A percentile compares a stretch with the other conserved stretches of the same genome.
These are phyloP conservation scores for Fusarium veterinarium DNA, from an alignment of 2,329 filamentous ascomycete species.

Conservation along the genomic window DNA sequence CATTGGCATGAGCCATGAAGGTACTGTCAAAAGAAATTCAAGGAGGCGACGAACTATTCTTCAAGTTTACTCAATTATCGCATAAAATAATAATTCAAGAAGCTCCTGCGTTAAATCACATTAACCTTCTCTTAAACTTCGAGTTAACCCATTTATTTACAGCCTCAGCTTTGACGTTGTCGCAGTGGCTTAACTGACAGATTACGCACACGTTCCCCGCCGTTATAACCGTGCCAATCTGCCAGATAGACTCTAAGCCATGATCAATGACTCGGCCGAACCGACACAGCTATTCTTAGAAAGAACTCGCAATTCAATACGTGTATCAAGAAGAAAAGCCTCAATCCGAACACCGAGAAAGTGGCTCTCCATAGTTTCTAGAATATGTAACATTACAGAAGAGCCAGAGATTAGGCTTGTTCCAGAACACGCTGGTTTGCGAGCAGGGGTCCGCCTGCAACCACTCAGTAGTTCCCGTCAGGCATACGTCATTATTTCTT, in stretches of 20 bases:
- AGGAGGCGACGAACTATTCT: not conserved
- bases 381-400: conserved; percentile 18
- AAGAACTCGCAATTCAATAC: not conserved
- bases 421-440: conserved; percentile 11
- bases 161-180: conserved; percentile 3
- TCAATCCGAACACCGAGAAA: conserved; percentile 2
- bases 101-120: not conserved
- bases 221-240: not conserved
- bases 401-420: conserved; percentile 5
- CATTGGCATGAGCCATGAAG: not conserved
- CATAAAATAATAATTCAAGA: not conserved
- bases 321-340: not conserved
- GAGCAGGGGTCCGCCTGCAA: conserved; percentile 31
- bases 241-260: not conserved
- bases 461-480: conserved; percentile 25
- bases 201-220: not conserved
- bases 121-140: not conserved
- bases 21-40: not conserved
- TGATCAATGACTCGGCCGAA: not conserved
- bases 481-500: conserved; percentile 36
- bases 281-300: conserved; percentile 24
- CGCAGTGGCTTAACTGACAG: not conserved
- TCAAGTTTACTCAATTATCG: not conserved
- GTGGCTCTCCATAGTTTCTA: conserved; percentile 11
- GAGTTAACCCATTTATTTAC: not conserved